Base-by-base conservation (phyloP, 805 yeast species). In the Wickerhamiella alocasiicola region DNA sequence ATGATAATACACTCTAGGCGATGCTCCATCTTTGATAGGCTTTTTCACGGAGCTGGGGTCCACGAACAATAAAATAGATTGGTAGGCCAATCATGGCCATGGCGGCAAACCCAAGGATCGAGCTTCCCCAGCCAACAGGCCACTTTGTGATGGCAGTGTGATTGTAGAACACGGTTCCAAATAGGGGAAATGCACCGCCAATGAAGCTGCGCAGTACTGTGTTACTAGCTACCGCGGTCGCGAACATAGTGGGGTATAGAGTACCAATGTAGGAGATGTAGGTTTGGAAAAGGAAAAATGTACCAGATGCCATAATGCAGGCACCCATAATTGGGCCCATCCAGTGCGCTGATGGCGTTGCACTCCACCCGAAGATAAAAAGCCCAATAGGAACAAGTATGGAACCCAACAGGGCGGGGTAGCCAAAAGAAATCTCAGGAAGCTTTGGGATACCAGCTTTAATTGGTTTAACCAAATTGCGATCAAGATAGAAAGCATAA, bases 101-200 rank as follows among this genome's bases (percentile, higher is more conserved):
- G 4, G 65, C 51, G 28, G 71, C 49, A 47, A 70, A 69, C 0
- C 68, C 76, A 30, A 72, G 52, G 9, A 72, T 46, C 5, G 71
- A 62, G 2, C 70, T 59, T 2, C 78, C 80, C 78, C 77, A 75
- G 2, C 65, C 78, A n/a, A 71, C 72, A 9, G 37, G 37, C 23
- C 15, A 34, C 23, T 34, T 34, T 4, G 17, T 15, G 7, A 30
- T 24, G 11, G 53, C 55, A 24, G 58, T 45, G 6, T 50, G 68
- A 42, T 63, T 58, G 53, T 68, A 80, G 71, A 80, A 67, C 23
- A 72, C 70, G 30, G 64, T 54, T 5, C 81, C 79, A 56, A 79
- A 77, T 39, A 80, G 62, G 30, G 81, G 80, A 62, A 76, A 76
- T 2, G 68, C 71, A 46, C 74, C 72, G 1, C 77, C 80, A 48